Evolutionary conservation across 192 early-diverging fungal genomes (phyloP), one percentile per base, ranked within the genome.

Genomic region (Coemansia reversa): DNA sequence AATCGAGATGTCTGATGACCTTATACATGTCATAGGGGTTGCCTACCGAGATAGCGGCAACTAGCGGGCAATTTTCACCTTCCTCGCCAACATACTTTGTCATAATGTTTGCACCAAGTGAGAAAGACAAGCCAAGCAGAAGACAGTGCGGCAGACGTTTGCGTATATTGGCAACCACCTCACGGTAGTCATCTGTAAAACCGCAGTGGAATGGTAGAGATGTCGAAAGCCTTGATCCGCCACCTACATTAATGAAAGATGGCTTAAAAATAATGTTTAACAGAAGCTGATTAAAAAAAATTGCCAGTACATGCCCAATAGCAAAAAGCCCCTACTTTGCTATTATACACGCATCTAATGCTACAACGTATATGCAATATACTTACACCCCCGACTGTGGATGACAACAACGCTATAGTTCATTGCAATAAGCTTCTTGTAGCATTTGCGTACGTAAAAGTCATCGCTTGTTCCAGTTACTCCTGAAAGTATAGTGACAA

Each of bases 391-490:
- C 39, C 96, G 86, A 62, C 86, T 88, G 75, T 98, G 96, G 56
- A 92, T 79, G 22, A 96, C 93, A 0, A 96, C 90, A 11, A 84
- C 86, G 42, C 88, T 85, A 70, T 90, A 93, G 28, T 88, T 82
- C 30, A 85, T 78, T 45, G 81, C 83, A 22, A 77, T 63, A 60
- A 91, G 71, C 55, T 80, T 73, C 49, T 90, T 76, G 51, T 92
- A 84, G 58, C 95, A 69, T 22, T 85, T 86, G 19, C 88, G 86
- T 29, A 98, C 90, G 66, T 98, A 98, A 27, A 85, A 88, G 65
- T 97, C 94, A 79, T 91, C 87, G 53, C 90, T 92, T 18, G 93
- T 93, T 45, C 96, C 96, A 5, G 94, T 96, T 25, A 98, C 80
- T 16, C 96, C 94, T 58, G 96, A 95, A 5, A 93, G 69, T 22